These are phyloP conservation scores for Xylariaceae sp. DNA, from an alignment of 2,329 filamentous ascomycete genomes.

Conservation along the genomic window DNA sequence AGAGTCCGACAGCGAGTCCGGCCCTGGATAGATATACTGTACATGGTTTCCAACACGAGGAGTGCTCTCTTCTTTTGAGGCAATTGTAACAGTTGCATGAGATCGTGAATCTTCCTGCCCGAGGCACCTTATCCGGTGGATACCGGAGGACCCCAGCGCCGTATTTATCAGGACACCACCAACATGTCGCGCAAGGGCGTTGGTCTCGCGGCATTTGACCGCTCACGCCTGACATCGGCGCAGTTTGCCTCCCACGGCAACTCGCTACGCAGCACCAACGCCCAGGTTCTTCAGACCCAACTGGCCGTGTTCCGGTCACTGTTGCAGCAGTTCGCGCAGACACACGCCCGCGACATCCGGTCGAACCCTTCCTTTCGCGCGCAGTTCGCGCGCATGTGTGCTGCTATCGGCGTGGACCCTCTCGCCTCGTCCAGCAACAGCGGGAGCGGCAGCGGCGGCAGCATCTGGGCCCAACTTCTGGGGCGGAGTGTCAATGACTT, in stretches of 20 bases:
- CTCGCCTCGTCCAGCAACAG: slow-evolving; percentile 57
- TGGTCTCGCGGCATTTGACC: slow-evolving; percentile 85
- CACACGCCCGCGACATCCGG: slow-evolving; percentile 92
- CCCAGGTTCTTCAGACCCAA: slow-evolving; percentile 83
- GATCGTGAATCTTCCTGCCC: background rate
- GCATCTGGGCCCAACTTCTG: slow-evolving; percentile 88
- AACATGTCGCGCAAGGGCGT: slow-evolving; percentile 74
- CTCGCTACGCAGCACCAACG: slow-evolving; percentile 77
- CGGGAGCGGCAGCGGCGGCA: slow-evolving; percentile 51
- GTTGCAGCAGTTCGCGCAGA: slow-evolving; percentile 90
- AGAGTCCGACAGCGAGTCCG: background rate
- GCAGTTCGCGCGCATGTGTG: slow-evolving; percentile 97
- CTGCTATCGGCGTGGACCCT: slow-evolving; percentile 93
- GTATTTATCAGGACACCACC: background rate
- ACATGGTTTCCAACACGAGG: background rate
- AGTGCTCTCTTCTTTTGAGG: background rate
- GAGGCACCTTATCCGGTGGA: background rate
- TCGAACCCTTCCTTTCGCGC: slow-evolving; percentile 92
- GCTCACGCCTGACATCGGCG: slow-evolving; percentile 75
- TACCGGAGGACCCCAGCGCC: background rate
- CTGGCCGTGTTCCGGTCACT: slow-evolving; percentile 94
- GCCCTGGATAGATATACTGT: background rate
- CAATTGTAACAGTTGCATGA: background rate
- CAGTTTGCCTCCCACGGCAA: slow-evolving; percentile 90
- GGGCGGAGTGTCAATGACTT: slow-evolving; percentile 94